Conservation (phyloP, 805 yeast species). For the Lipomyces sp. region DNA sequence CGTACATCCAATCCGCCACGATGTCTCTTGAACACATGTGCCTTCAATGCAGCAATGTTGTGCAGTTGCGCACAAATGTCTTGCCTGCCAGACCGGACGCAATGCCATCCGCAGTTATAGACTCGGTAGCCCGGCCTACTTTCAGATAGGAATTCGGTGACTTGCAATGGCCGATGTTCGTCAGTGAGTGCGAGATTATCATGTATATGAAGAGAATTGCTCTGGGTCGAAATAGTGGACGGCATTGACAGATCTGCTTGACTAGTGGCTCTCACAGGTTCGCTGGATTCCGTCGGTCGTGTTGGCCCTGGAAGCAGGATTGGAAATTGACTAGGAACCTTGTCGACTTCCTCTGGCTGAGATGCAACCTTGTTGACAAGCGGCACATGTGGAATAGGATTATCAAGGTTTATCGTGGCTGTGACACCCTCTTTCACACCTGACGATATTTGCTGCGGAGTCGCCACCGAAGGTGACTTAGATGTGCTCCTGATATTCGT, state of each 20-base stretch:
- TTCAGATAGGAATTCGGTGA: neutral
- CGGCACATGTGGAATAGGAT: neutral
- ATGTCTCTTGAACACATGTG: constrained; percentile 2
- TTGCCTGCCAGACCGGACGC: neutral
- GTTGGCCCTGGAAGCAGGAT: neutral
- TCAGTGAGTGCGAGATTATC: neutral
- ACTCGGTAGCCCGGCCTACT: neutral
- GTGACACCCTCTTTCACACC: neutral
- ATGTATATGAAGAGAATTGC: neutral
- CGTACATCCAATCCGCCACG: neutral
- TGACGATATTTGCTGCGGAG: neutral
- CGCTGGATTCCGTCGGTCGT: neutral
- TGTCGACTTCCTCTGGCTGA: neutral
- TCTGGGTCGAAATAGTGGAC: neutral
- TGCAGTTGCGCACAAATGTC: constrained; percentile 12
- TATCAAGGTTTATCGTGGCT: neutral
- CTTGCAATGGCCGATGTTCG: neutral
- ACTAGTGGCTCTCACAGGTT: neutral
- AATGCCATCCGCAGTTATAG: neutral
- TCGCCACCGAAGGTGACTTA: neutral
- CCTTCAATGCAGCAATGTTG: neutral
- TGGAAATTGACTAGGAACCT: neutral
- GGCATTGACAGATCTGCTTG: constrained; percentile 4
- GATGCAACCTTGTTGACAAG: neutral
- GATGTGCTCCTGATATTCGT: neutral